These are phyloP conservation scores for Fusarium succisae DNA, from an alignment of 2,329 filamentous ascomycete species.

Conservation along the genomic window DNA sequence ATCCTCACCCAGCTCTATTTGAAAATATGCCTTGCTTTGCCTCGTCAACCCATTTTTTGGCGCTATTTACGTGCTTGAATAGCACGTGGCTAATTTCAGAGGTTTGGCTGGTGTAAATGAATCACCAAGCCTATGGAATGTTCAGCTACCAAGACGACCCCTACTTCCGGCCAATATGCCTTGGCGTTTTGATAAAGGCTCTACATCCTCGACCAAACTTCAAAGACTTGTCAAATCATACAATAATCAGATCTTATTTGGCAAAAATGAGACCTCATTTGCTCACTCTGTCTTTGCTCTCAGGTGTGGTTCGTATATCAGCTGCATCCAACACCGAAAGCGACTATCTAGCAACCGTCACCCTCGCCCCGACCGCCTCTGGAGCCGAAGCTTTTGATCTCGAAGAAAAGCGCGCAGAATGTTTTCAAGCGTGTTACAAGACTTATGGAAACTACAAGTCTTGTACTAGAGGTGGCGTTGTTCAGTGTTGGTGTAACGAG, in stretches of 20 bases:
- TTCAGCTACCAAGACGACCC: not conserved
- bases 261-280: not conserved
- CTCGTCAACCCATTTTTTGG: not conserved
- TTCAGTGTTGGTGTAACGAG: slow-evolving; percentile 11
- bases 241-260: rapidly evolving
- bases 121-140: not conserved
- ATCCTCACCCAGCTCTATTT: rapidly evolving
- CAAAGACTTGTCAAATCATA: rapidly evolving
- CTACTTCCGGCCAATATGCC: not conserved
- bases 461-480: not conserved
- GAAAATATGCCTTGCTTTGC: not conserved
- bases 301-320: not conserved
- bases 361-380: not conserved
- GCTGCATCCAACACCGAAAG: not conserved
- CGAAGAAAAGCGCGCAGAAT: not conserved
- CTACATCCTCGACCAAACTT: not conserved
- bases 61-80: not conserved
- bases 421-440: slow-evolving; percentile 9
- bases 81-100: not conserved
- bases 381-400: not conserved
- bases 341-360: not conserved
- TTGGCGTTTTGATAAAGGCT: not conserved
- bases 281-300: rapidly evolving
- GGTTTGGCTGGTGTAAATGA: not conserved
- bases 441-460: not conserved